A percentile compares a stretch with the other conserved stretches of the same genome.
phyloP scores from a whole-genome alignment of 2,329 filamentous ascomycete genomes.

The Aspergillus sclerotialis region DNA sequence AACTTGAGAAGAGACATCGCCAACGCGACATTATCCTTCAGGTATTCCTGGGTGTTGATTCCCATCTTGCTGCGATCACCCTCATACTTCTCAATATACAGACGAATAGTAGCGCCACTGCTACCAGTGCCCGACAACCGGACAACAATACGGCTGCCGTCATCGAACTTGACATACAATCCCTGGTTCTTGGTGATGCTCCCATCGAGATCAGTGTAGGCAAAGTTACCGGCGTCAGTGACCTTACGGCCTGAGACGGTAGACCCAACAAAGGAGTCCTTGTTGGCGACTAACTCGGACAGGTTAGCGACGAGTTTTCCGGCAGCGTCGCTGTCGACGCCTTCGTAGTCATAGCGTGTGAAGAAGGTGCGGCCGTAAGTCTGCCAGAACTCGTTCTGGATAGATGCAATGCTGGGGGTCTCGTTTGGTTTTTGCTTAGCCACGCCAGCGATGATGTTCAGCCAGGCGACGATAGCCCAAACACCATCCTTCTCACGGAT shows the following conservation, averaged over 20 bases:
- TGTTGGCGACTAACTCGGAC: slow-evolving; percentile 66
- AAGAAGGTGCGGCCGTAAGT: slow-evolving; percentile 97
- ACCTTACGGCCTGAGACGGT: slow-evolving; percentile 77
- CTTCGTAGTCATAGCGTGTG: slow-evolving; percentile 97
- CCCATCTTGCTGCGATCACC: slow-evolving; percentile 69
- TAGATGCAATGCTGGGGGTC: slow-evolving; percentile 87
- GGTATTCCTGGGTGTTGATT: slow-evolving; percentile 84
- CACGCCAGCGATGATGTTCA: slow-evolving; percentile 96
- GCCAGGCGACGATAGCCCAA: slow-evolving; percentile 95
- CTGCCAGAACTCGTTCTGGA: slow-evolving; percentile 95
- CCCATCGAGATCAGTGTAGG: slow-evolving; percentile 97
- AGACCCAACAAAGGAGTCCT: slow-evolving; percentile 72
- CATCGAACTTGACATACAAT: slow-evolving; percentile 87
- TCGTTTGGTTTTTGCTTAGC: slow-evolving; percentile 72
- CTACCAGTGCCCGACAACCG: slow-evolving; percentile 92
- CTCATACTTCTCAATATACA: slow-evolving; percentile 97
- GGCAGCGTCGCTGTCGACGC: slow-evolving; percentile 84
- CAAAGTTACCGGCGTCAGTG: slow-evolving; percentile 87
- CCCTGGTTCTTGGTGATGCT: slow-evolving; percentile 95
- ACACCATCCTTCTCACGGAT: slow-evolving; percentile 98
- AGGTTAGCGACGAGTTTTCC: slow-evolving; percentile 83
- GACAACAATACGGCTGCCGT: slow-evolving; percentile 90
- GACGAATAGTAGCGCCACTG: slow-evolving; percentile 88
- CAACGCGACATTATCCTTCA: slow-evolving; percentile 81
- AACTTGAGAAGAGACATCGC: slow-evolving; percentile 82